Percentiles rank a stretch among this genome's conserved stretches.
phyloP scores from a whole-genome alignment of 805 yeast species.

The Phaffomyces opuntiae region DNA sequence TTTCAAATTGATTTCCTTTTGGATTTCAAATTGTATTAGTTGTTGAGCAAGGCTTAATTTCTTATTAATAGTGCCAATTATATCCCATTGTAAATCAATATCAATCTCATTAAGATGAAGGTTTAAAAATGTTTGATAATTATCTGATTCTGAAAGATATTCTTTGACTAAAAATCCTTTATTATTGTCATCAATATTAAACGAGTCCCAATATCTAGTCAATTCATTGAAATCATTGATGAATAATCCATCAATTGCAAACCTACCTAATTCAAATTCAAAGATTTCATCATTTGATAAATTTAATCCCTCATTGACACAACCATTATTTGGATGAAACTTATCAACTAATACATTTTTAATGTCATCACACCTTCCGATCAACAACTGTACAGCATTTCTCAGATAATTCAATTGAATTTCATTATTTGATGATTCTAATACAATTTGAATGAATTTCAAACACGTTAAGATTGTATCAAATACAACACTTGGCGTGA shows the following conservation, averaged over 20 bases:
- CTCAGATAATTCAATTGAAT: slow-evolving; percentile 6
- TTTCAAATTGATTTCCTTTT: slow-evolving; percentile 5
- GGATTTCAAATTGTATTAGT: slow-evolving; percentile 9
- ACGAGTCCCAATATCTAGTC: slow-evolving; percentile 7
- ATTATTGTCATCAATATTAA: neutral
- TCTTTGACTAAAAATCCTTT: neutral
- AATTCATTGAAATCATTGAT: slow-evolving; percentile 5
- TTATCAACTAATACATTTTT: neutral
- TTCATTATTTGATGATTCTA: slow-evolving; percentile 10
- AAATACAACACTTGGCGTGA: slow-evolving; percentile 17
- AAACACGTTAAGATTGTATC: slow-evolving; percentile 12
- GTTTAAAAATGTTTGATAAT: slow-evolving; percentile 6
- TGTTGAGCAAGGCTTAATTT: slow-evolving; percentile 18
- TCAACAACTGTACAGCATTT: neutral
- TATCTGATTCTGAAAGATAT: slow-evolving; percentile 17
- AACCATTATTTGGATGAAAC: slow-evolving; percentile 2
- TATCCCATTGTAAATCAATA: slow-evolving; percentile 12
- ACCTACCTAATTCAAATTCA: slow-evolving; percentile 10
- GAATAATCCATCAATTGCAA: slow-evolving; percentile 8
- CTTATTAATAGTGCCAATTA: slow-evolving; percentile 8
- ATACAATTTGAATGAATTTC: slow-evolving; percentile 9
- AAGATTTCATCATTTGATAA: slow-evolving; percentile 7
- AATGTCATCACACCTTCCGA: neutral
- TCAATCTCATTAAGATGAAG: neutral
- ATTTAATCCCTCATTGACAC: slow-evolving; percentile 5